Base-by-base conservation (phyloP, 768 basidiomycete genomes). In the Phlegmacium glaucopus region DNA sequence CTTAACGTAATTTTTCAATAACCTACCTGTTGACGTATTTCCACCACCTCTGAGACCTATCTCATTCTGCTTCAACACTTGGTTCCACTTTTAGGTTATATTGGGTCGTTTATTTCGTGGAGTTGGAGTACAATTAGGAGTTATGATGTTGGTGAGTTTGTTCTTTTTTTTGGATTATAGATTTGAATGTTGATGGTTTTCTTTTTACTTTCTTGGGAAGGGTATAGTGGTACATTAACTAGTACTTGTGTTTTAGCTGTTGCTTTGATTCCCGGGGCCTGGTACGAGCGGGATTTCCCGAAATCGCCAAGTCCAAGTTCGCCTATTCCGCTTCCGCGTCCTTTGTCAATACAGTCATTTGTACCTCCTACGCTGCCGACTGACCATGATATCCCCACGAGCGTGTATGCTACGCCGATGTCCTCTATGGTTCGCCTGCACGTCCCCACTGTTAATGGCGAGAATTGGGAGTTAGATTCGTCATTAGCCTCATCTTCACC, bases 161-260 rank as follows among this genome's bases (percentile, higher is more conserved):
- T n/a, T n/a, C n/a, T n/a, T n/a, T n/a, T n/a, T 13, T 22, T 18
- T 34, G 3, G 30, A 35, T n/a, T n/a, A n/a, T n/a, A n/a, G n/a
- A n/a, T 17, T 15, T 11, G n/a, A 34, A 34, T 45, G 9, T 6
- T 45, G 6, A 18, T 30, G 39, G 30, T 17, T 44, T n/a, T 26
- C 2, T 15, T 40, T 30, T 15, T 15, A 3, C 16, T 46, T 22
- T 22, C 5, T 22, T 2, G 22, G 22, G 22, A 22, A 86, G 88
- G 89, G 1, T 69, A 79, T 47, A 88, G 90, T 6, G 83, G 91
- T 9, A 83, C 82, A 35, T 69, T 93, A 26, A 87, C 81, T 6
- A 88, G 90, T 9, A 88, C 88, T 1, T 91, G 90, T 89, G 63
- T 90, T 10, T 67, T 90, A 4, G 87, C 90, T 2, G 72, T 90